Evolutionary conservation across 2,329 filamentous ascomycete genomes (phyloP), one percentile per base, ranked within the genome.

Genomic region (Arthrinium puccinioides): DNA sequence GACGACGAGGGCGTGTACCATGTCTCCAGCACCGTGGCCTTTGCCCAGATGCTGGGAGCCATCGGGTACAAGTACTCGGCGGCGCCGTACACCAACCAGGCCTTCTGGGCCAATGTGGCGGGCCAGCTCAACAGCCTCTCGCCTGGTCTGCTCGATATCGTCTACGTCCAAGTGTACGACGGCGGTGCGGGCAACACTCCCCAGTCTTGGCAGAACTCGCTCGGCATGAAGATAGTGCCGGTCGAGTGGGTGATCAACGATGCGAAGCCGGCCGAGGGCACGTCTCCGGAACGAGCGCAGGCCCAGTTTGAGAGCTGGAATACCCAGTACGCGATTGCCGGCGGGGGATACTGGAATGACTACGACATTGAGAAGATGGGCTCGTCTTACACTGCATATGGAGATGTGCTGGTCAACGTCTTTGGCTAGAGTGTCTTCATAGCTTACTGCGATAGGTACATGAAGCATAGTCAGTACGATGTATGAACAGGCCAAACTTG

Each of bases 271-370:
- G 49, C 44, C 16, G 51, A 62, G 15, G 63, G 64, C 4, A 56
- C 46, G 2, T 66, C 57, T 5, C 50, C 55, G 14, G 53, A 56
- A 6, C 60, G 63, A 43, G 64, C 64, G 4, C 37, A 44, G 44
- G 42, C 47, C 1, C 56, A 49, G 44, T 66, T 68, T 36, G 36
- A 43, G 2, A 36, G 35, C 8, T 68, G 63, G 64, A 49, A 52
- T 15, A 23, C 42, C 23, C 39, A 41, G 24, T 48, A 50, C 5
- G 42, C 49, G 0, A 45, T 68, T 11, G 62, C 50, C 2, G 64
- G 56, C 0, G 64, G 60, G 1, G 64, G 64, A 1, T 67, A 66
- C 43, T 68, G 64, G 64, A 68, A 67, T 31, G 64, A 68, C 41
- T 67, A 57, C 39, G 65, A 67, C 41, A 64, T 67, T 29, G 64